Conservation (phyloP, 371 early-diverging fungal genomes). For the Mycotypha africana region DNA sequence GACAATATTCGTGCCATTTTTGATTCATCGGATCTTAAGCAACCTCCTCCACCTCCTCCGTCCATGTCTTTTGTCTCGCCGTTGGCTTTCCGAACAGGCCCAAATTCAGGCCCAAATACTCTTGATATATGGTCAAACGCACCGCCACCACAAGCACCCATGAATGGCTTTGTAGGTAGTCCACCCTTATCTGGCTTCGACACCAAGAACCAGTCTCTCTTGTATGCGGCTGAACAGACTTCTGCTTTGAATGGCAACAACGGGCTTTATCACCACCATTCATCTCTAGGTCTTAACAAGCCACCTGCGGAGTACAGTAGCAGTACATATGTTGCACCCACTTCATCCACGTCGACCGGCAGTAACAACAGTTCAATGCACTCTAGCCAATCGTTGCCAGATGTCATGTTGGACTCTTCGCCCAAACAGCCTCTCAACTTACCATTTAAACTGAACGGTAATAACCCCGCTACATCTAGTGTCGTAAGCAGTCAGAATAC, state of each 20-base stretch:
- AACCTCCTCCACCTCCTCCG: conserved; percentile 9
- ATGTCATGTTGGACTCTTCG: conserved; percentile 18
- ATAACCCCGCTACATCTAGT: conserved; percentile 6
- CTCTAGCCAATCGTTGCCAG: conserved; percentile 28
- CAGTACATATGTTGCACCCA: conserved; percentile 11
- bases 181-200: conserved; percentile 19
- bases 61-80: conserved; percentile 14
- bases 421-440: conserved; percentile 13
- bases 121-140: conserved; percentile 19
- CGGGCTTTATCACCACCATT: too few relatives aligned
- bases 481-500: too few relatives aligned
- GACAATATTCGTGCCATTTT: conserved; percentile 40
- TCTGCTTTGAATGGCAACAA: conserved; percentile 4
- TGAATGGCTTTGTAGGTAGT: conserved; percentile 18
- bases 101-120: conserved; percentile 5
- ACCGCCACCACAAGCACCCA: conserved; percentile 9
- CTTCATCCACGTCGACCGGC: conserved; percentile 36
- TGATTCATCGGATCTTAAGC: conserved; percentile 19
- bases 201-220: conserved; percentile 14
- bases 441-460: conserved; percentile 15
- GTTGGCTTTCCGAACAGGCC: conserved; percentile 11
- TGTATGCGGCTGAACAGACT: conserved; percentile 4
- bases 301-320: neutral
- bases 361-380: conserved; percentile 39
- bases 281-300: conserved; percentile 24